Percentiles rank a stretch among this genome's conserved stretches.
phyloP scores from a whole-genome alignment of 352 stramenopile species.

The Globisporangium heterothallicum region DNA sequence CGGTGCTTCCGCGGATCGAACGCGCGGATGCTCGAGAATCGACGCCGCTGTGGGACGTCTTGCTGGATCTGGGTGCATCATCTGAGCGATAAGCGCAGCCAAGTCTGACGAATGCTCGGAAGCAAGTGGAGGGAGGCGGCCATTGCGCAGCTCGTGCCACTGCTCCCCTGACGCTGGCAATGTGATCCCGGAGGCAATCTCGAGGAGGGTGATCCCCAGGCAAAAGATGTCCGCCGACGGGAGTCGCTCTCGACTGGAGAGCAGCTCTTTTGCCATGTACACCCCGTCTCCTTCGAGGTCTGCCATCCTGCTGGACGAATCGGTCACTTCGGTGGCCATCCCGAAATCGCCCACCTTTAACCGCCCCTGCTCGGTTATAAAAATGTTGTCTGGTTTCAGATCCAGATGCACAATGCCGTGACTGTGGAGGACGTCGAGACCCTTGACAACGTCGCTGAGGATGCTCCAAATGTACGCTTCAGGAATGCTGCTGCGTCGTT shows the following conservation, averaged over 20 bases:
- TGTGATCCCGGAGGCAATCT: conserved; percentile 35
- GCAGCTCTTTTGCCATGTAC: conserved; percentile 91
- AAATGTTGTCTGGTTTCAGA: conserved; percentile 97
- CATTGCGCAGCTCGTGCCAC: conserved; percentile 67
- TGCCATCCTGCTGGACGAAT: conserved; percentile 19
- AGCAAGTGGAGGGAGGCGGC: conserved; percentile 35
- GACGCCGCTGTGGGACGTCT: conserved; percentile 2
- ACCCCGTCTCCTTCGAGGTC: conserved; percentile 92
- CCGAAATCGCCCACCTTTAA: conserved; percentile 93
- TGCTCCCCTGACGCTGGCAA: conserved; percentile 46
- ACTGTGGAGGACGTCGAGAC: conserved; percentile 86
- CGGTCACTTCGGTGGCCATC: conserved; percentile 64
- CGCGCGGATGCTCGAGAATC: background rate
- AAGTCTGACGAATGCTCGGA: conserved; percentile 46
- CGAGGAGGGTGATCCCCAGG: conserved; percentile 74
- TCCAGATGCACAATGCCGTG: conserved; percentile 92
- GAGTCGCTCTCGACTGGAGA: conserved; percentile 52
- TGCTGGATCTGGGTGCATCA: conserved; percentile 9
- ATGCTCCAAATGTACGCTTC: conserved; percentile 73
- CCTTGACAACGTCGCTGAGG: conserved; percentile 60
- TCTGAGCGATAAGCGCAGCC: conserved; percentile 24
- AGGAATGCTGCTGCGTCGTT: conserved; percentile 16
- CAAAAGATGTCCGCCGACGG: conserved; percentile 94
- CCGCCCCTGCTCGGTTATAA: conserved; percentile 59
- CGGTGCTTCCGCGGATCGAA: background rate